phyloP scores from a whole-genome alignment of 129 eudicot genomes.

The Mikania micrantha region DNA sequence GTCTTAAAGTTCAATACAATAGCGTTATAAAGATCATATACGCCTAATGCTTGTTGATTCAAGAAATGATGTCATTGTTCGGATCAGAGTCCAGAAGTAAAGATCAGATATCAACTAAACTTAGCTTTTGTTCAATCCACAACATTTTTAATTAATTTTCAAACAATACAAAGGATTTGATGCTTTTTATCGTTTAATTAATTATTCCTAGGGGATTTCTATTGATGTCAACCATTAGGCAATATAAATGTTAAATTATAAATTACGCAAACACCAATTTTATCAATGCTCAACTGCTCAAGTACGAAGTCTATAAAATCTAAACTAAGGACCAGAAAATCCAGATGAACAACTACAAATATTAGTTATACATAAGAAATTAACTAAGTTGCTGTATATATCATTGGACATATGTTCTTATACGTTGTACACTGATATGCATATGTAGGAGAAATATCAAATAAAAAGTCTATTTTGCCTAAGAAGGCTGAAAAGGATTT shows the following conservation, averaged over 20 bases:
- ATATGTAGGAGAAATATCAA: too few relatives aligned
- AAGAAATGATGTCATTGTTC: not conserved
- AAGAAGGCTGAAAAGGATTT: too few relatives aligned
- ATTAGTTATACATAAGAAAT: not conserved
- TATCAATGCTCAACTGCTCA: not conserved
- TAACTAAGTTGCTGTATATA: slow-evolving; percentile 9
- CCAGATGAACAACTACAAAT: not conserved
- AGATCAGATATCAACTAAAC: not conserved
- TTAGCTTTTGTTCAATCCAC: not conserved
- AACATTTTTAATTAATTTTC: not conserved
- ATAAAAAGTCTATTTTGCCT: too few relatives aligned
- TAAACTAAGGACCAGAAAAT: not conserved
- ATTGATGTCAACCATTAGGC: not conserved
- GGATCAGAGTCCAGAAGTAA: not conserved
- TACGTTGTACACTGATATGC: not conserved
- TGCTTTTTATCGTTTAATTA: not conserved
- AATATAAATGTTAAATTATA: not conserved
- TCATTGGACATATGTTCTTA: not conserved
- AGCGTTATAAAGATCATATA: not conserved
- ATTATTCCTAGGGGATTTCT: not conserved
- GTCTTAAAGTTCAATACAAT: not conserved
- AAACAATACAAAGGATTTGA: not conserved
- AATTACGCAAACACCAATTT: not conserved
- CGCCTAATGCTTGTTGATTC: not conserved
- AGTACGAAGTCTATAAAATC: not conserved